Evolutionary conservation across 257 asterid species (phyloP).

Genomic region (Solanum infundibuliforme): DNA sequence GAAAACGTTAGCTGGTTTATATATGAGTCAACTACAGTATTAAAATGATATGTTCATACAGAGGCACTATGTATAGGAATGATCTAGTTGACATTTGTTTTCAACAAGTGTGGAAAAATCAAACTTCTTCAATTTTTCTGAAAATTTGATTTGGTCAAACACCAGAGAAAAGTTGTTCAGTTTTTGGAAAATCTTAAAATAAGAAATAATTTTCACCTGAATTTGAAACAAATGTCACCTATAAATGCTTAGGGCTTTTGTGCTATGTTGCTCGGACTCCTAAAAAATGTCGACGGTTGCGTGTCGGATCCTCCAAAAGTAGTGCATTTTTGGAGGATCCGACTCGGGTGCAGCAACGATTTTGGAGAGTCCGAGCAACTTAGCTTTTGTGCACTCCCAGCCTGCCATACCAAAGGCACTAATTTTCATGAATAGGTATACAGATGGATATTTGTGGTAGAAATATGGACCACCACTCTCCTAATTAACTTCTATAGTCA

Average conservation of each 20-base stretch:
- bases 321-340: too few relatives aligned
- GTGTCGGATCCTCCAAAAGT: too few relatives aligned
- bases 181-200: neutral
- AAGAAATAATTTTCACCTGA: neutral
- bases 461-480: neutral
- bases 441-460: neutral
- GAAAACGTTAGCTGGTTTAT: neutral
- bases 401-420: neutral
- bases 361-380: too few relatives aligned
- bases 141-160: neutral
- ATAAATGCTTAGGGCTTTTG: neutral
- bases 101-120: neutral
- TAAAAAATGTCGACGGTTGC: too few relatives aligned
- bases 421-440: neutral
- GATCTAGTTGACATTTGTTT: neutral
- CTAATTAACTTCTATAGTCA: neutral
- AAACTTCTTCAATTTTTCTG: neutral
- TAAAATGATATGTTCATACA: neutral
- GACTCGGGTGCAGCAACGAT: too few relatives aligned
- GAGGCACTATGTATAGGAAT: neutral
- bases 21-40: neutral
- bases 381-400: neutral
- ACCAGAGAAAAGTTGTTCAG: neutral
- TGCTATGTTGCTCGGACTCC: too few relatives aligned
- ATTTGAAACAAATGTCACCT: neutral